These are phyloP conservation scores for Nakazawaea ambrosiae DNA, from an alignment of 805 yeast genomes.

Conservation along the genomic window DNA sequence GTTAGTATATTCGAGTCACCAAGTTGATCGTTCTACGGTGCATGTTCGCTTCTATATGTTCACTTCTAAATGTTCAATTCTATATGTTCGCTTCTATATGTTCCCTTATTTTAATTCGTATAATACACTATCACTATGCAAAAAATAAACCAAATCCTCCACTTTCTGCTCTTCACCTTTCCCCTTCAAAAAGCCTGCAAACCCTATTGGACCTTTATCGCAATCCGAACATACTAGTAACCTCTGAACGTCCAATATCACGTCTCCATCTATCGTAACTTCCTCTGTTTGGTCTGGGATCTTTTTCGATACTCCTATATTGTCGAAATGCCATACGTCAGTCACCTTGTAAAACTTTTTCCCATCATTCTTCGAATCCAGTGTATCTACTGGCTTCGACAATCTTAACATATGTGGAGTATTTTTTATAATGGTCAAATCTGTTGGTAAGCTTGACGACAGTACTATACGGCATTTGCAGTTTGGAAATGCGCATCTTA, in stretches of 20 bases:
- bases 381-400: slow-evolving; percentile 26
- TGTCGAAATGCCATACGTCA: slow-evolving; percentile 77
- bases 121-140: slow-evolving; percentile 39
- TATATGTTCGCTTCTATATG: background rate
- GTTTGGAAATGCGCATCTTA: slow-evolving; percentile 9
- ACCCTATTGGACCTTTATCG: slow-evolving; percentile 73
- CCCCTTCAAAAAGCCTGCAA: slow-evolving; percentile 35
- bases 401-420: slow-evolving; percentile 19
- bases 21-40: no score
- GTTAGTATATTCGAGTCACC: slow-evolving; percentile 9
- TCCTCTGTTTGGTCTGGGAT: slow-evolving; percentile 16
- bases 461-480: slow-evolving; percentile 6
- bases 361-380: background rate
- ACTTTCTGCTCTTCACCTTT: slow-evolving; percentile 21
- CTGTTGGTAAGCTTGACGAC: background rate
- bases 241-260: slow-evolving; percentile 34
- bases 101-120: slow-evolving; percentile 23
- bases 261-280: slow-evolving; percentile 15
- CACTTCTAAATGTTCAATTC: background rate
- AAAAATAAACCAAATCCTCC: slow-evolving; percentile 33
- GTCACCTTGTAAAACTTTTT: slow-evolving; percentile 33
- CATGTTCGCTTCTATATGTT: background rate
- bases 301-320: slow-evolving; percentile 62
- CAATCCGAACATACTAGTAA: slow-evolving; percentile 68
- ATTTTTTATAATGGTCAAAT: background rate